Conservation (phyloP, 2,329 filamentous ascomycete species). For the Calonectria pseudoturangicola region DNA sequence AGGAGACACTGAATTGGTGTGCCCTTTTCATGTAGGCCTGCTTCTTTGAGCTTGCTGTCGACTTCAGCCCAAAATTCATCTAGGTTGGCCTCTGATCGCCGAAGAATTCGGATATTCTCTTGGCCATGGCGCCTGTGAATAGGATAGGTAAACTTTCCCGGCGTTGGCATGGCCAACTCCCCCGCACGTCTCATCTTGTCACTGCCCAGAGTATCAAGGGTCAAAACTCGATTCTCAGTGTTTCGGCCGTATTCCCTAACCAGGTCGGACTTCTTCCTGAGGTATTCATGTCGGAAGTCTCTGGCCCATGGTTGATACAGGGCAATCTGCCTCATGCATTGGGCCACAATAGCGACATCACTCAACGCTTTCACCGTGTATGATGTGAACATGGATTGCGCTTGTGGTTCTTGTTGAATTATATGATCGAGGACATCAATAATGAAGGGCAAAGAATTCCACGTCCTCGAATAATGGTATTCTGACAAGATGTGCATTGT, state of each 20-base stretch:
- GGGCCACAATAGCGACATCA: constrained; percentile 1
- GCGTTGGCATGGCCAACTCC: not conserved
- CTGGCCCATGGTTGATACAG: constrained; percentile 4
- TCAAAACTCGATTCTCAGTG: not conserved
- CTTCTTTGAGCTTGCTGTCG: not conserved
- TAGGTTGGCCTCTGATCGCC: constrained; percentile 2
- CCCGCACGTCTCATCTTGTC: not conserved
- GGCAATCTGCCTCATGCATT: not conserved
- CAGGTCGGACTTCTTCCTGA: not conserved
- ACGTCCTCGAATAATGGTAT: not conserved
- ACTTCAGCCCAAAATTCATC: constrained; percentile 5
- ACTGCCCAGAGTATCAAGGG: not conserved
- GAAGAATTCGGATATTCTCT: not conserved
- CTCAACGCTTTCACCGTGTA: not conserved
- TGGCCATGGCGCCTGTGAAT: constrained; percentile 1
- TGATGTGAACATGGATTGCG: not conserved
- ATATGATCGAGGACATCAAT: constrained; percentile 1
- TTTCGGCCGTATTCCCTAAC: not conserved
- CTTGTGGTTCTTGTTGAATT: not conserved
- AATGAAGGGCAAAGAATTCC: not conserved
- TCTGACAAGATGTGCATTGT: not conserved
- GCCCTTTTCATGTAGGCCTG: not conserved
- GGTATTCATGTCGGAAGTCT: not conserved
- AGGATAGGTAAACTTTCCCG: not conserved
- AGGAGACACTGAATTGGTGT: not conserved